A percentile compares a stretch with the other conserved stretches of the same genome.
phyloP scores from a whole-genome alignment of 257 asterid genomes.

The Knoxia roxburghii region DNA sequence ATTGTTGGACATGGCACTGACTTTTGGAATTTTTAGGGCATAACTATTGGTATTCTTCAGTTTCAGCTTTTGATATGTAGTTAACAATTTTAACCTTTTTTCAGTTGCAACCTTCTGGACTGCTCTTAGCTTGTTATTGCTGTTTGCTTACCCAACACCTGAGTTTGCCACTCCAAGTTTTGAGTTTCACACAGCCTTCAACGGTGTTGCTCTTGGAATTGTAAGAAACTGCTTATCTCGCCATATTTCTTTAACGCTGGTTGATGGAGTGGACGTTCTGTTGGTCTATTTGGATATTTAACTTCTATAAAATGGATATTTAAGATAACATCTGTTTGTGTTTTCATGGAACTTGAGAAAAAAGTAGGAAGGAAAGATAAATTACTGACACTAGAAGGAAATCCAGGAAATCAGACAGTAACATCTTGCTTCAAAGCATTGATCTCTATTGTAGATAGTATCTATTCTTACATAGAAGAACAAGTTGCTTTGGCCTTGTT shows the following conservation, averaged over 20 bases:
- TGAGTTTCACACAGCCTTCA: conserved; percentile 86
- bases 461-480: background rate
- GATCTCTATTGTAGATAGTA: background rate
- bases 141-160: conserved; percentile 98
- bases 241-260: background rate
- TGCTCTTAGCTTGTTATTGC: conserved; percentile 70
- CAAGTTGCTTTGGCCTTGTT: background rate
- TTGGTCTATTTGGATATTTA: background rate
- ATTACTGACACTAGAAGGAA: background rate
- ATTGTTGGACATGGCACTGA: background rate
- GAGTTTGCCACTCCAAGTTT: conserved; percentile 88
- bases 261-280: background rate
- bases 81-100: conserved; percentile 15
- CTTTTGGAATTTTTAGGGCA: background rate
- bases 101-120: conserved; percentile 91
- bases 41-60: background rate
- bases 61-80: background rate
- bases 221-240: conserved; percentile 46
- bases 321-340: background rate
- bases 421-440: conserved; percentile 1
- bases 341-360: background rate
- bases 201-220: conserved; percentile 87
- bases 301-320: background rate
- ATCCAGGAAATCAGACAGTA: background rate
- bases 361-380: background rate